Percentiles rank a stretch among this genome's conserved stretches.
These are phyloP conservation scores for Mycena kentingensis DNA, from an alignment of 768 basidiomycete species.

Conservation along the genomic window DNA sequence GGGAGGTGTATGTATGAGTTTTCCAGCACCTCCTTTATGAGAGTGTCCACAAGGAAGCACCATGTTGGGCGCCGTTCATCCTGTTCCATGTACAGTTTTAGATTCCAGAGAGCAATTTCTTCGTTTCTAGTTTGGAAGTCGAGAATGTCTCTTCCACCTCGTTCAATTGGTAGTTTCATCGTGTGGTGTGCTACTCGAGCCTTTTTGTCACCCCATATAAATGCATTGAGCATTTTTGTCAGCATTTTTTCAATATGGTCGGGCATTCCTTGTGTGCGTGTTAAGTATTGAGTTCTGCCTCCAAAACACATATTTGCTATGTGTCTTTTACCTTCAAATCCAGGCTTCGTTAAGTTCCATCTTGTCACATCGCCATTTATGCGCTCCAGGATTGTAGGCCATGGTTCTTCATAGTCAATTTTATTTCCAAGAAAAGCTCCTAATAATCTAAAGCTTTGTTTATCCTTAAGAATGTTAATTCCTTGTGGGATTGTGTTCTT, in stretches of 20 bases:
- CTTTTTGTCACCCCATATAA: conserved; percentile 6
- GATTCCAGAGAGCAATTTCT: neutral
- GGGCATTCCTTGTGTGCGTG: conserved; percentile 30
- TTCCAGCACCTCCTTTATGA: neutral
- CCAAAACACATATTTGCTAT: conserved; percentile 22
- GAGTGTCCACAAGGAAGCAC: neutral
- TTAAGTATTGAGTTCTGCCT: conserved; percentile 27
- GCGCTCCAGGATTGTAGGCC: neutral
- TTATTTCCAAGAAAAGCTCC: neutral
- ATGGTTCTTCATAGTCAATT: neutral
- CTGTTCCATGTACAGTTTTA: neutral
- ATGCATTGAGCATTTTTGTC: neutral
- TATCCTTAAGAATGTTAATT: neutral
- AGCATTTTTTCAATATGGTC: conserved; percentile 2
- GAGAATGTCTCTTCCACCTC: neutral
- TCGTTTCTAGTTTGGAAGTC: neutral
- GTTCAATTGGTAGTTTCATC: neutral
- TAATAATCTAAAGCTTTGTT: neutral
- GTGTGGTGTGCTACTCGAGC: neutral
- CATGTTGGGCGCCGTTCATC: neutral
- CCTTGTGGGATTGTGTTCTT: neutral
- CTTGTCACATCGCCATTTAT: neutral
- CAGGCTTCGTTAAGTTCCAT: conserved; percentile 6
- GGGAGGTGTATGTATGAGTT: neutral
- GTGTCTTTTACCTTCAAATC: conserved; percentile 14